Percentiles rank a stretch among this genome's conserved stretches.
These are phyloP conservation scores for Zygnema cylindricum DNA, from an alignment of 139 green algal species.

Conservation along the genomic window DNA sequence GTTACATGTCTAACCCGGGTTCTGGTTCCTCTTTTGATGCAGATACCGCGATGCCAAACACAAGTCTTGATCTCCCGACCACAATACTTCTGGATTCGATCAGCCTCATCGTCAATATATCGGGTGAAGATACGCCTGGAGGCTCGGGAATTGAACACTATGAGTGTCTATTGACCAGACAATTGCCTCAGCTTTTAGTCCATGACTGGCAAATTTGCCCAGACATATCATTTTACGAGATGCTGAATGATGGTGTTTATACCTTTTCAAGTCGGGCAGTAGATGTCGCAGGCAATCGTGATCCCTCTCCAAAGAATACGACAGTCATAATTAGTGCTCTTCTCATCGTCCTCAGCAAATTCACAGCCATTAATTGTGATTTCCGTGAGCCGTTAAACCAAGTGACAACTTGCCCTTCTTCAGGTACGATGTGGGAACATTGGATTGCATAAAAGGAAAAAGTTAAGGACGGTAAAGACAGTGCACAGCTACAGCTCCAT, in stretches of 20 bases:
- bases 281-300: slow-evolving; percentile 33
- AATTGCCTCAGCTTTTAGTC: neutral
- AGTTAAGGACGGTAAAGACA: too few relatives aligned
- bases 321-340: slow-evolving; percentile 10
- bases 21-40: too few relatives aligned
- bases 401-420: neutral
- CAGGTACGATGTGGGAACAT: neutral
- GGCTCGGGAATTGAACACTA: slow-evolving; percentile 8
- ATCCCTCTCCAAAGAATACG: neutral
- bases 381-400: neutral
- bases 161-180: slow-evolving; percentile 11
- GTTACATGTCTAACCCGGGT: too few relatives aligned
- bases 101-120: neutral
- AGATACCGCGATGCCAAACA: neutral
- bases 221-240: neutral
- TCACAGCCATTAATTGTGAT: neutral
- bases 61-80: neutral
- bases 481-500: too few relatives aligned
- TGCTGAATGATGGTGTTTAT: slow-evolving; percentile 13
- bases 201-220: slow-evolving; percentile 2
- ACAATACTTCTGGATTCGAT: neutral
- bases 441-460: too few relatives aligned
- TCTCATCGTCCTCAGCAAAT: neutral
- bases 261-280: slow-evolving; percentile 16
- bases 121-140: neutral